Base-by-base conservation (phyloP, 1,139 yeast species). In the Pneumocystis canis region DNA sequence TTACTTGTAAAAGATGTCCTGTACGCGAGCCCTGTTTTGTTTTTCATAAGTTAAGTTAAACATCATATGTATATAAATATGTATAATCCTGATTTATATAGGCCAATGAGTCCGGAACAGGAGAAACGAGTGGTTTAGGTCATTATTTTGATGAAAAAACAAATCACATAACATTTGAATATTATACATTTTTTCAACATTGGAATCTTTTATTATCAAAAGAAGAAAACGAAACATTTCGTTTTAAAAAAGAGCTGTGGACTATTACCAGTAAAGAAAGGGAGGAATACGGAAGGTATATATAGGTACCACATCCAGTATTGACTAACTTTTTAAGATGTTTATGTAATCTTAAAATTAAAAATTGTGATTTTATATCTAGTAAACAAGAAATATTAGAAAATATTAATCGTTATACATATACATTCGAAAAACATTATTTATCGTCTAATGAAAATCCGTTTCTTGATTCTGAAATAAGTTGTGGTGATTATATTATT, bases 171-270 rank as follows among this genome's bases (percentile, higher is more conserved):
- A 71, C 75, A 3, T 74, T 75, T 2, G 62, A 65, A 2, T 83
- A 85, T 62, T 71, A 73, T 5, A 74, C 73, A 1, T 92, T 87
- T 71, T 85, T 82, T 71, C 75, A 77, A 40, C 80, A 84, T 63
- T 92, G 96, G 95, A 88, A 87, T 70, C 74, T 75, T 9, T 73
- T 89, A 14, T 76, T 92, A n/a, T 80, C 85, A 0, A 80, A 82
- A 67, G 97, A 90, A 71, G 95, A 88, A 69, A 79, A 82, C 4
- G 76, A 84, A 2, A 72, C 82, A 66, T 77, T 77, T 53, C 76
- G 79, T 60, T 73, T 81, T 61, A 80, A 80, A 63, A 81, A 82
- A 63, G 89, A 87, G 61, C 73, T 89, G 33, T 90, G 92, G 92
- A 76, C 84, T 18, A 73, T 82, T 69, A 75, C 84, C 1, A 80